Evolutionary conservation across 129 eudicot species (phyloP).

Genomic region (Flaveria trinervia): DNA sequence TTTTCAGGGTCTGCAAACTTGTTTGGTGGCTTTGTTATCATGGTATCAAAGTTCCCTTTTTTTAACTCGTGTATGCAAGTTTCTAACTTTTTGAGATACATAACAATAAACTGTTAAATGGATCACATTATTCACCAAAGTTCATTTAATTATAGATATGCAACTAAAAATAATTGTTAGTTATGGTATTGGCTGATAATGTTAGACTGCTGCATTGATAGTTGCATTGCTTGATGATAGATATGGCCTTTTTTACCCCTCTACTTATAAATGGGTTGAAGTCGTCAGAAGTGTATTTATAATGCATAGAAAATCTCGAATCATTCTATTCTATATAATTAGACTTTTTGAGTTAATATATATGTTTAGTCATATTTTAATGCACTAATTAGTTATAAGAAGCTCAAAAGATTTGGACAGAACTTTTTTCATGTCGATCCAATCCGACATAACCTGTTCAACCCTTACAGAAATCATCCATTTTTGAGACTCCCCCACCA

Average conservation of each 20-base stretch:
- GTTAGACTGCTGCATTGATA: background rate
- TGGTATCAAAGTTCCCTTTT: slow-evolving; percentile 54
- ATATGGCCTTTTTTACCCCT: background rate
- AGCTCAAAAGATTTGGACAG: background rate
- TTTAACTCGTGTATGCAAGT: slow-evolving; percentile 21
- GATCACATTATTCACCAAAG: slow-evolving; percentile 15
- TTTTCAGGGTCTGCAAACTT: slow-evolving; percentile 95
- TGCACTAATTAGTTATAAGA: background rate
- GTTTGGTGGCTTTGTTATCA: slow-evolving; percentile 88
- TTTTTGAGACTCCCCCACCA: background rate
- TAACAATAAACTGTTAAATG: slow-evolving; percentile 20
- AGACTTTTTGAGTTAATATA: background rate
- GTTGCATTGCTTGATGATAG: background rate
- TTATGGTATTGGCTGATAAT: background rate
- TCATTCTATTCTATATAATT: background rate
- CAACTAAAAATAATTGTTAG: background rate
- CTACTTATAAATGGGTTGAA: background rate
- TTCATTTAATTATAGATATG: slow-evolving; percentile 16
- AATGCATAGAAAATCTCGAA: background rate
- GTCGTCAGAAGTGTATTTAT: background rate
- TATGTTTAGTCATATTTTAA: background rate
- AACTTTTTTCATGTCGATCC: background rate
- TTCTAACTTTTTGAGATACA: slow-evolving; percentile 9
- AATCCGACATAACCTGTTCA: background rate
- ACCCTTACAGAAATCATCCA: background rate